Conservation (phyloP, 768 basidiomycete genomes). For the Lactifluus volemus region DNA sequence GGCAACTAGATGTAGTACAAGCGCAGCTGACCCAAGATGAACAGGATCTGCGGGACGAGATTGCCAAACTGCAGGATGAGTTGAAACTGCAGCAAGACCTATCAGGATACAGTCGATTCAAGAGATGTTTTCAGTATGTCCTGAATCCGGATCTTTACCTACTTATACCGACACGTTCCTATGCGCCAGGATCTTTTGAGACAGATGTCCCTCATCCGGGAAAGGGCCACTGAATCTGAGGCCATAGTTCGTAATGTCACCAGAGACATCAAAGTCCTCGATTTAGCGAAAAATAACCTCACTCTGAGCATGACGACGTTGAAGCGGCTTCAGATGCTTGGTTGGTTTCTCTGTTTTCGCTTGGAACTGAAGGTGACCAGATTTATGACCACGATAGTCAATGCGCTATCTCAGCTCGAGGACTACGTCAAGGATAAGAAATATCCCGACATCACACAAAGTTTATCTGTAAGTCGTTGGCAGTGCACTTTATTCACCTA, state of each 20-base stretch:
- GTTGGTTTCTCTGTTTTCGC: constrained; percentile 35
- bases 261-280: constrained; percentile 90
- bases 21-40: constrained; percentile 61
- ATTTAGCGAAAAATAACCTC: constrained; percentile 89
- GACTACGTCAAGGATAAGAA: constrained; percentile 67
- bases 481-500: background rate
- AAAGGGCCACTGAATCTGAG: constrained; percentile 95
- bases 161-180: background rate
- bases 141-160: background rate
- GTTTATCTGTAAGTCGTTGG: constrained; percentile 49
- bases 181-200: constrained; percentile 71
- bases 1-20: constrained; percentile 63
- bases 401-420: constrained; percentile 74
- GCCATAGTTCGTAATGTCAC: constrained; percentile 94
- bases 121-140: constrained; percentile 85
- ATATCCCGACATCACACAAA: constrained; percentile 79
- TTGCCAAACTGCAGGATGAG: constrained; percentile 56
- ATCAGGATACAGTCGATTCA: constrained; percentile 85
- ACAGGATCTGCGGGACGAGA: constrained; percentile 59
- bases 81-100: constrained; percentile 73
- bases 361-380: background rate
- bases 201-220: constrained; percentile 93
- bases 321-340: constrained; percentile 89
- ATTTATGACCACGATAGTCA: constrained; percentile 41
- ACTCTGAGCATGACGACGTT: constrained; percentile 83